Percentiles rank a stretch among this genome's conserved stretches.
phyloP scores from a whole-genome alignment of 2,329 filamentous ascomycete species.

The Leptodontidium sp. region DNA sequence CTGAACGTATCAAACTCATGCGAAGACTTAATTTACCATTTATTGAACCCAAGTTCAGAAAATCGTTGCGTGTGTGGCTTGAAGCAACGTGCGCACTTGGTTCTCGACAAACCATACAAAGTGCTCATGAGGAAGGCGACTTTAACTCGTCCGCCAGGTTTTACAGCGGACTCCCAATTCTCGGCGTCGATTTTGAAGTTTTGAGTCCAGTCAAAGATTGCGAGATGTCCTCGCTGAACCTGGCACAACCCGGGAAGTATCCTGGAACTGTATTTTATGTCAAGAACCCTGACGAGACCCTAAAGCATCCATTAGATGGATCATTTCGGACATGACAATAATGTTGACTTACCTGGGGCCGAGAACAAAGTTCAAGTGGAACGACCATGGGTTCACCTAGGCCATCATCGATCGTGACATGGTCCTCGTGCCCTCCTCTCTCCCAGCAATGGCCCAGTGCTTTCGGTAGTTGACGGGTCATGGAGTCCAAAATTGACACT shows the following conservation, averaged over 20 bases:
- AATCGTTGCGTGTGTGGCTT: background rate
- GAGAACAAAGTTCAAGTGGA: conserved; percentile 20
- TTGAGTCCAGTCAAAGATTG: conserved; percentile 1
- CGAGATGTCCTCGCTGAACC: conserved; percentile 9
- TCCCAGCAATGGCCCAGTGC: conserved; percentile 19
- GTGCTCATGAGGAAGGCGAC: conserved; percentile 20
- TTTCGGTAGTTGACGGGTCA: conserved; percentile 19
- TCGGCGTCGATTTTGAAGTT: background rate
- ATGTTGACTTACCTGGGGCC: background rate
- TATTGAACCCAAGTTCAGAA: conserved; percentile 2
- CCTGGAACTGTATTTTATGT: background rate
- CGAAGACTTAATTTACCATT: conserved; percentile 10
- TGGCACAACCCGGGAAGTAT: conserved; percentile 1
- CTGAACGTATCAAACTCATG: background rate
- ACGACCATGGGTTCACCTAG: conserved; percentile 14
- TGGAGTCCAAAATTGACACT: conserved; percentile 5
- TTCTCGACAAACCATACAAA: conserved; percentile 5
- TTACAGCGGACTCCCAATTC: conserved; percentile 9
- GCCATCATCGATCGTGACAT: conserved; percentile 22
- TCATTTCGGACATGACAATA: no score
- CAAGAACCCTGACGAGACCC: background rate
- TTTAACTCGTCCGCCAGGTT: conserved; percentile 1
- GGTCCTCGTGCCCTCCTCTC: background rate
- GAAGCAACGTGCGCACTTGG: conserved; percentile 20
- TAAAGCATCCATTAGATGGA: no score